Conservation (phyloP, 2,329 filamentous ascomycete genomes). For the Leptodontidium sp. region DNA sequence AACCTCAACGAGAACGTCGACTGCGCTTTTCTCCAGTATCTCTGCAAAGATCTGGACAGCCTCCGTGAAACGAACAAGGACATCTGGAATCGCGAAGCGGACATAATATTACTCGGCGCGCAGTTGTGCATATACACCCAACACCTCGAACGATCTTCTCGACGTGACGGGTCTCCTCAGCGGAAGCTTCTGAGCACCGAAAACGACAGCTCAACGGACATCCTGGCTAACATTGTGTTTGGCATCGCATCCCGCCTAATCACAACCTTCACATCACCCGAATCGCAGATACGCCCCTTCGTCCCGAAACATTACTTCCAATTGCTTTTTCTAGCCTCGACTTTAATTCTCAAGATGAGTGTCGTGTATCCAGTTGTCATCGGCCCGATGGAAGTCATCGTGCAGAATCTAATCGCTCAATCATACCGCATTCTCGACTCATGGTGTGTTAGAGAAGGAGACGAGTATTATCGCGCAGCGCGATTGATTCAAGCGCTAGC, state of each 20-base stretch:
- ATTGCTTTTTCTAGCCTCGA: conserved; percentile 22
- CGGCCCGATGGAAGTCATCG: conserved; percentile 9
- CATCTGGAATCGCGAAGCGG: conserved; percentile 24
- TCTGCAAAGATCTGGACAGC: conserved; percentile 27
- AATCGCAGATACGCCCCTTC: conserved; percentile 1
- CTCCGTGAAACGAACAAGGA: conserved; percentile 20
- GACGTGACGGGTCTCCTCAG: conserved; percentile 3
- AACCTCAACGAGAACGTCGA: conserved; percentile 20
- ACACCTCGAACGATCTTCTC: conserved; percentile 23
- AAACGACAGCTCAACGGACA: conserved; percentile 10
- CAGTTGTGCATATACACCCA: conserved; percentile 27
- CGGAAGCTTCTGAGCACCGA: not conserved
- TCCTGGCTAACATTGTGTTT: conserved; percentile 4
- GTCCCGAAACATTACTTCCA: conserved; percentile 28
- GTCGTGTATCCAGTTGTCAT: conserved; percentile 4
- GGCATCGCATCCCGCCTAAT: conserved; percentile 13
- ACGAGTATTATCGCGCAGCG: conserved; percentile 9
- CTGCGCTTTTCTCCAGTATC: conserved; percentile 19
- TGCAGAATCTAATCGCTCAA: conserved; percentile 13
- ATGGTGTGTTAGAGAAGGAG: conserved; percentile 13
- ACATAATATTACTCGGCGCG: conserved; percentile 23
- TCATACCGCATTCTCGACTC: not conserved
- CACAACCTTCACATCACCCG: conserved; percentile 11
- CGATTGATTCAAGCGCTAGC: conserved; percentile 7
- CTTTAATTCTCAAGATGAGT: conserved; percentile 23